Evolutionary conservation across 2,329 filamentous ascomycete species (phyloP).

Genomic region (Fusarium pseudoanthophilum): DNA sequence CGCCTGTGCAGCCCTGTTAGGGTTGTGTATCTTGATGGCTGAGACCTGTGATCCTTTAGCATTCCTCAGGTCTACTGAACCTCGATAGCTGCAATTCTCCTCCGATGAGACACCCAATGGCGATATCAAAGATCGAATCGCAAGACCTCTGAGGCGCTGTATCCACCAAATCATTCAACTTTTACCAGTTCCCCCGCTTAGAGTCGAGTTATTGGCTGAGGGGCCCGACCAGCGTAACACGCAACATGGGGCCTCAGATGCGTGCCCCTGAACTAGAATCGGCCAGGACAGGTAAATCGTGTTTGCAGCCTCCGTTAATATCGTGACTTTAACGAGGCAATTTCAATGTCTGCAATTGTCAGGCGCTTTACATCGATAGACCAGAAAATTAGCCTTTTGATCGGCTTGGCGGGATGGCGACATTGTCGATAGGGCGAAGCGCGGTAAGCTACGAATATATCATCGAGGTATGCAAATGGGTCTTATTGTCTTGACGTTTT

Average conservation of each 20-base stretch:
- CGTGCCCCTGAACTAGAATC: slow-evolving; percentile 39
- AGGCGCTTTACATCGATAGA: slow-evolving; percentile 33
- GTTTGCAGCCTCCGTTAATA: neutral
- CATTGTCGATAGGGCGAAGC: slow-evolving; percentile 36
- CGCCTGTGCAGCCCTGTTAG: neutral
- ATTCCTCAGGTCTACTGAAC: slow-evolving; percentile 1
- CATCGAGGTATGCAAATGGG: slow-evolving; percentile 3
- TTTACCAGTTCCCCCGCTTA: neutral
- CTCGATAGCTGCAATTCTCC: slow-evolving; percentile 1
- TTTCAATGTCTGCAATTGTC: slow-evolving; percentile 19
- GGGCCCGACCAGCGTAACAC: slow-evolving; percentile 23
- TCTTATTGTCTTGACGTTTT: slow-evolving; percentile 16
- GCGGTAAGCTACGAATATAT: slow-evolving; percentile 25
- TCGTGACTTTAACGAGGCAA: slow-evolving; percentile 22
- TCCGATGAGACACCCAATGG: slow-evolving; percentile 3
- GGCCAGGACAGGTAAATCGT: neutral
- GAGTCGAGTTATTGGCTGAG: slow-evolving; percentile 10
- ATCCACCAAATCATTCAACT: slow-evolving; percentile 3
- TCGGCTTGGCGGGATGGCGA: slow-evolving; percentile 36
- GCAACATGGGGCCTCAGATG: slow-evolving; percentile 30
- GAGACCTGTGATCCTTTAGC: slow-evolving; percentile 1
- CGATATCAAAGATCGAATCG: slow-evolving; percentile 26
- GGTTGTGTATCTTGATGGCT: neutral
- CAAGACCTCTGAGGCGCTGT: neutral
- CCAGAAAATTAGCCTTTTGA: slow-evolving; percentile 29